Percentiles rank a stretch among this genome's conserved stretches.
phyloP scores from a whole-genome alignment of 177 flowering plant genomes.

The Vitis hybrid region DNA sequence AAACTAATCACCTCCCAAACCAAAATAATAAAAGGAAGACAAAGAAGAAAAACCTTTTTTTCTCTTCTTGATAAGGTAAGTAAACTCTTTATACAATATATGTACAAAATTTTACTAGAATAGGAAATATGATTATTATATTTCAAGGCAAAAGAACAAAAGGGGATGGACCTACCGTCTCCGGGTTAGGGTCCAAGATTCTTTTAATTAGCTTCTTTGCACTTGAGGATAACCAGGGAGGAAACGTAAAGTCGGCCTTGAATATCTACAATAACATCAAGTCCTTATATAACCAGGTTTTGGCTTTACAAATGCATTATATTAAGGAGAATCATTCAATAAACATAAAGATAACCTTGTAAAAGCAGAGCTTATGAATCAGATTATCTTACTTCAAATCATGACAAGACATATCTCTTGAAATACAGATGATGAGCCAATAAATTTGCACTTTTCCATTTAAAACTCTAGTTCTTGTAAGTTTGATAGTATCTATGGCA shows the following conservation, averaged over 20 bases:
- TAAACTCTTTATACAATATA: neutral
- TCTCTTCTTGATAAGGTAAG: no score
- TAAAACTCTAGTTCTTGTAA: no score
- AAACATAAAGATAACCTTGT: neutral
- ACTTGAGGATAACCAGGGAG: conserved; percentile 95
- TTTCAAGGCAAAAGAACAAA: neutral
- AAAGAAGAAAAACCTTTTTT: no score
- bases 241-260: conserved; percentile 89
- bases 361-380: neutral
- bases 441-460: no score
- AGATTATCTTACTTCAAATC: neutral
- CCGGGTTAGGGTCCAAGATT: conserved; percentile 90
- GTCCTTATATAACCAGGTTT: neutral
- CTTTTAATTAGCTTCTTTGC: conserved; percentile 89
- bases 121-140: neutral
- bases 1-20: no score
- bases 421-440: no score
- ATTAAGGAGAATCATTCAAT: neutral
- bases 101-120: neutral
- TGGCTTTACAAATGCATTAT: neutral
- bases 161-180: conserved; percentile 48
- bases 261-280: conserved; percentile 57
- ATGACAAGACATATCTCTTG: no score
- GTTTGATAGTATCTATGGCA: no score
- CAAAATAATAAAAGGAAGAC: no score